Evolutionary conservation across 2,329 filamentous ascomycete species (phyloP), one percentile per base, ranked within the genome.

Genomic region (Cladosporium halotolerans): DNA sequence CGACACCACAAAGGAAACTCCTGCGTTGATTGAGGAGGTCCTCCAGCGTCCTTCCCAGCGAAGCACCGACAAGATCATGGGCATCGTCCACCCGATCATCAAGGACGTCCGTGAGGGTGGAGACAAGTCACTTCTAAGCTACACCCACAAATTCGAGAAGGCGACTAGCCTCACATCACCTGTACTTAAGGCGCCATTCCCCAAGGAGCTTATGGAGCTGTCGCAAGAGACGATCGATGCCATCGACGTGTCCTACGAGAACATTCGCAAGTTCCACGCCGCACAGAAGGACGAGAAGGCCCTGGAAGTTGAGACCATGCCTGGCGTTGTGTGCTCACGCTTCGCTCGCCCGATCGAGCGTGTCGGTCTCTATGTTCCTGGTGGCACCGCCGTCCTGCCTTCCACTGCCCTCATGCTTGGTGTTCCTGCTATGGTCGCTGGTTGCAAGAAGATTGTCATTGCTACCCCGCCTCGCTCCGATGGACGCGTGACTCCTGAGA

Each of bases 91-190:
- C 34, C 93, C 93, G 1, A 99, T 99, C 63, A 89, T 99, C 65
- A 83, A 92, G 54, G 88, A 91, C 45, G 86, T 99, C 52, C 87
- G 85, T 53, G 79, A 82, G 41, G 83, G 88, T 33, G 93, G 93
- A 50, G 93, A 99, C 72, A 86, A 86, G 63, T 91, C 89, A 3
- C 79, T 99, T 19, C 79, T 99, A 42, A 86, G 88, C 47, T 97
- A 96, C 71, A 97, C 93, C 1, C 91, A 96, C 79, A 96, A 95
- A 71, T 99, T 99, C 62, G 93, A 99, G 68, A 96, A 92, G 74
- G 93, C 92, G 1, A 95, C 89, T 0, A 92, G 88, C 2, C 77
- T 99, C 55, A 93, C 83, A 11, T 92, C 90, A 1, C 89, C 92
- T 0, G 90, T 99, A 11, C 77, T 99, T 58, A 86, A 84, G 65